Evolutionary conservation across 163 green algal species (phyloP).

Genomic region (Chlamydomonas reinhardtii): DNA sequence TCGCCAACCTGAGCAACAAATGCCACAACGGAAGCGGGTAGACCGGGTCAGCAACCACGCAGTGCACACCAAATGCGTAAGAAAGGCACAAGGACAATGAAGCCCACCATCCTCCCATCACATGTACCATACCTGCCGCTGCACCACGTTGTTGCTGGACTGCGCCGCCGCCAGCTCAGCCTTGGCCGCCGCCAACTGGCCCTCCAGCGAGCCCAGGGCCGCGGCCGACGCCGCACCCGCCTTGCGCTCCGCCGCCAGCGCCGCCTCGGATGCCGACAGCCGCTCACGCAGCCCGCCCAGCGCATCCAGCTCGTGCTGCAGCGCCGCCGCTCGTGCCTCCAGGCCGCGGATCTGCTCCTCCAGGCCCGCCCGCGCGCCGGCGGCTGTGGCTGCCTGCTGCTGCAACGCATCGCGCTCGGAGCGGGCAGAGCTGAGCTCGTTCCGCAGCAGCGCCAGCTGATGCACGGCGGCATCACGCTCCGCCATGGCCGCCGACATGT

Average conservation of each 20-base stretch:
- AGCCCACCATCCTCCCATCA: no score
- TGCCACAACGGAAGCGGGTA: no score
- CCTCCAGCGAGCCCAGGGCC: background rate
- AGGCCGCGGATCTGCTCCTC: constrained; percentile 13
- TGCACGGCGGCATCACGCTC: background rate
- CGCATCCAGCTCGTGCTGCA: background rate
- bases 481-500: constrained; percentile 24
- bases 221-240: background rate
- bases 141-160: background rate
- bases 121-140: background rate
- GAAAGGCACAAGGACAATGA: no score
- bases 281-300: background rate
- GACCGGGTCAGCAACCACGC: no score
- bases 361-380: background rate
- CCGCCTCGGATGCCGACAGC: background rate
- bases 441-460: background rate
- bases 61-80: no score
- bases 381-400: background rate
- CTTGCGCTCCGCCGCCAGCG: background rate
- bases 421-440: background rate
- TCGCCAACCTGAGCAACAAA: background rate
- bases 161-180: background rate
- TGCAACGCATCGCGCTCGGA: background rate
- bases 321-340: background rate
- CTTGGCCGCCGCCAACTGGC: background rate